These are phyloP conservation scores for Carex kokanica DNA, from an alignment of 176 grass and related monocot genomes.

Conservation along the genomic window DNA sequence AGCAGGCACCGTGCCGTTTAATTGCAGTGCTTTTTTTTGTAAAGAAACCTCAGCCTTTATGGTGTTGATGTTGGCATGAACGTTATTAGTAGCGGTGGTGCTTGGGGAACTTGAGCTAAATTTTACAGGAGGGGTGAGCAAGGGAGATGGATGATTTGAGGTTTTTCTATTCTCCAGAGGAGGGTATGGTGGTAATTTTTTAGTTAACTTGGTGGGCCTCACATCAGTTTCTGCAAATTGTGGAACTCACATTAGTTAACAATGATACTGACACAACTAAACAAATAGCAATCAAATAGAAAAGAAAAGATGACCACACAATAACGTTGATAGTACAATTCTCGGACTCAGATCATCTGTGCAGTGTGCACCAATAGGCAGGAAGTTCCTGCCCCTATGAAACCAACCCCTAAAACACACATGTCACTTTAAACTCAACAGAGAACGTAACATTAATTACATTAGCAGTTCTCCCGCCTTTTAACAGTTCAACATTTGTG, in stretches of 20 bases:
- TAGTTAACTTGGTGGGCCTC: constrained; percentile 28
- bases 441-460: neutral
- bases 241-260: neutral
- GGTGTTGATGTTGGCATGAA: neutral
- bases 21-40: neutral
- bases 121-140: neutral
- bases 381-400: no score
- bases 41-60: neutral
- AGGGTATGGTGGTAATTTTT: constrained; percentile 19
- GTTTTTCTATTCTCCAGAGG: constrained; percentile 22
- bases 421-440: no score
- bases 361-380: neutral
- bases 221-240: constrained; percentile 32
- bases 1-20: constrained; percentile 1
- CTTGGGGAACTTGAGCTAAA: neutral
- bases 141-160: constrained; percentile 3
- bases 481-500: neutral
- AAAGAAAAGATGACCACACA: neutral
- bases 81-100: neutral
- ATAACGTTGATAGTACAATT: neutral
- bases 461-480: neutral
- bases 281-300: neutral
- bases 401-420: no score
- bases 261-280: neutral
- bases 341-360: neutral